A percentile compares a stretch with the other conserved stretches of the same genome.
These are phyloP conservation scores for Rosa multiflora DNA, from an alignment of 306 rosid species.

Conservation along the genomic window DNA sequence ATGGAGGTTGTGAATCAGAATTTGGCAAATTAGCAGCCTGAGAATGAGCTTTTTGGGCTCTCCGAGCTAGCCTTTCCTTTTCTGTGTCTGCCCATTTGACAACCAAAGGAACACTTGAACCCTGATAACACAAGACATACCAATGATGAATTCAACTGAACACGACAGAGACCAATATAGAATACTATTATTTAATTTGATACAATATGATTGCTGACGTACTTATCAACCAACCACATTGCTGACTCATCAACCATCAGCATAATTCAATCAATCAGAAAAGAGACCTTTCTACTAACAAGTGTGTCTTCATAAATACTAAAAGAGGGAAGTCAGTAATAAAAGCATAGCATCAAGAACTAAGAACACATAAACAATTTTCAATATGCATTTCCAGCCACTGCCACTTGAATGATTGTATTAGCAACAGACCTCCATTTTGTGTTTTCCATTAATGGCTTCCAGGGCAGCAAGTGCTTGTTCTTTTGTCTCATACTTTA, in stretches of 20 bases:
- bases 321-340: background rate
- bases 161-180: background rate
- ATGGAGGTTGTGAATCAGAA: constrained; percentile 78
- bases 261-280: background rate
- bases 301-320: background rate
- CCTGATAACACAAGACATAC: constrained; percentile 46
- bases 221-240: background rate
- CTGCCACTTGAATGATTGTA: constrained; percentile 5
- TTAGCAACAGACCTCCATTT: constrained; percentile 79
- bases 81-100: constrained; percentile 99
- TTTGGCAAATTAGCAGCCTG: constrained; percentile 63
- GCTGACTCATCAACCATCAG: background rate
- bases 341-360: background rate
- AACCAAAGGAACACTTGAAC: constrained; percentile 96
- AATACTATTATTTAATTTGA: background rate
- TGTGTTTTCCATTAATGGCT: constrained; percentile 82
- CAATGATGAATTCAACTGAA: constrained; percentile 25
- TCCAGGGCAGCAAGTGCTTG: constrained; percentile 89
- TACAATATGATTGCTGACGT: background rate
- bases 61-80: constrained; percentile 97
- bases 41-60: constrained; percentile 94
- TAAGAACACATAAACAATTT: background rate
- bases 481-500: constrained; percentile 92
- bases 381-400: constrained; percentile 19
- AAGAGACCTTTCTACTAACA: background rate